Evolutionary conservation across 139 green algal species (phyloP).

Genomic region (Auxenochlorella pyrenoidosa): DNA sequence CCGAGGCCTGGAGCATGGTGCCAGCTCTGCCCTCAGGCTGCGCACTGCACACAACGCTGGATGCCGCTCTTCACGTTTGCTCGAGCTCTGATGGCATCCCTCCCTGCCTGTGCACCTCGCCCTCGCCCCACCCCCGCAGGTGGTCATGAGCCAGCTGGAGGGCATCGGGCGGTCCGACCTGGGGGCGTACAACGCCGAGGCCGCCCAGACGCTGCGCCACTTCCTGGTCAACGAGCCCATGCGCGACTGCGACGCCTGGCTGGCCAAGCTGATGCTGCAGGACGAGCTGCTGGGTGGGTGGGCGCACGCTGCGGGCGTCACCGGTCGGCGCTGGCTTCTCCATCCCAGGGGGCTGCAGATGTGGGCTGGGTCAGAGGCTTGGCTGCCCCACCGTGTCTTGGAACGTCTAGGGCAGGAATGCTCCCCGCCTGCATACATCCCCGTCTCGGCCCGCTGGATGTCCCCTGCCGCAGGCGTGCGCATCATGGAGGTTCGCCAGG

Average conservation of each 20-base stretch:
- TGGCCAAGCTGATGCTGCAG: constrained; percentile 40
- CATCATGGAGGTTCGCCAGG: constrained; percentile 81
- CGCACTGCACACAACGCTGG: too few relatives aligned
- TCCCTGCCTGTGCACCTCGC: not conserved
- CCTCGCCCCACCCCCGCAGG: not conserved
- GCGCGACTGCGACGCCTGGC: constrained; percentile 26
- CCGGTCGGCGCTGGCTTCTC: too few relatives aligned
- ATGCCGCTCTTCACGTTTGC: too few relatives aligned
- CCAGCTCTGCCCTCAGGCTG: too few relatives aligned
- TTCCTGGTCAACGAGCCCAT: constrained; percentile 53
- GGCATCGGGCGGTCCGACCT: constrained; percentile 69
- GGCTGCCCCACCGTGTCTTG: too few relatives aligned
- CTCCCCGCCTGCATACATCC: too few relatives aligned
- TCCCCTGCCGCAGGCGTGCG: constrained; percentile 62
- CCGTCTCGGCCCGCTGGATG: too few relatives aligned
- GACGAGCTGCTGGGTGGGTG: constrained; percentile 46
- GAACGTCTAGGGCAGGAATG: too few relatives aligned
- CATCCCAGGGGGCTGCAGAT: too few relatives aligned
- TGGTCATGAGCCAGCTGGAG: constrained; percentile 79
- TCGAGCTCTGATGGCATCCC: not conserved
- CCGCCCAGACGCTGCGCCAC: constrained; percentile 33
- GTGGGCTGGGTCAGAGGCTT: not conserved
- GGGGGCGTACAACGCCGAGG: constrained; percentile 59
- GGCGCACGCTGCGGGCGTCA: too few relatives aligned
- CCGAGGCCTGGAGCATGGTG: too few relatives aligned